These are phyloP conservation scores for Phytophthora crassamura DNA, from an alignment of 352 stramenopile species.

Conservation along the genomic window DNA sequence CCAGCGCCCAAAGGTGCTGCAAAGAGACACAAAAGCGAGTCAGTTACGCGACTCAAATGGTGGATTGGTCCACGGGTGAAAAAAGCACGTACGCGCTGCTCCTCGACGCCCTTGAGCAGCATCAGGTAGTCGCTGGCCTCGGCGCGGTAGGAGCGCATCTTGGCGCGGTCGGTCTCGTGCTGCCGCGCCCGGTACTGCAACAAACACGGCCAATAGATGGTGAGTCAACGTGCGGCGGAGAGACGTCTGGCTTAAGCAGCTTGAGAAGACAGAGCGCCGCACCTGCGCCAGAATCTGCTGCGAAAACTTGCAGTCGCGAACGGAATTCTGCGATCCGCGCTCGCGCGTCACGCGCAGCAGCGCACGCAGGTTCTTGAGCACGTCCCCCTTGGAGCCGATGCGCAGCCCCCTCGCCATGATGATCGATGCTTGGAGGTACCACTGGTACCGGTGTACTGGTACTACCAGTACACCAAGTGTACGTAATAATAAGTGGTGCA, in stretches of 20 bases:
- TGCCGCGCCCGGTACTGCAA: conserved; percentile 74
- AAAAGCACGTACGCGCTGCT: conserved; percentile 86
- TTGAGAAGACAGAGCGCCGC: conserved; percentile 1
- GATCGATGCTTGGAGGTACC: conserved; percentile 24
- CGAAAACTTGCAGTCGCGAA: conserved; percentile 69
- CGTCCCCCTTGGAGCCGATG: conserved; percentile 84
- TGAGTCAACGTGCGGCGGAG: conserved; percentile 14
- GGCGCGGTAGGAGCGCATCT: conserved; percentile 74
- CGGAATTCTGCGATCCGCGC: conserved; percentile 54
- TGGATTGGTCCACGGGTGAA: no score
- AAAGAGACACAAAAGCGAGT: conserved; percentile 12
- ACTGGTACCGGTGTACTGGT: no score
- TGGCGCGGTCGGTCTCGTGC: conserved; percentile 74
- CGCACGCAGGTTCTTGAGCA: conserved; percentile 79
- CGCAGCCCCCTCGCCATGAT: conserved; percentile 74
- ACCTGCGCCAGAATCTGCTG: conserved; percentile 83
- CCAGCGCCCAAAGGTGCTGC: conserved; percentile 76
- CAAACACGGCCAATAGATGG: conserved; percentile 3
- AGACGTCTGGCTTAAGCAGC: background rate
- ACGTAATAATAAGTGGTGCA: conserved; percentile 9
- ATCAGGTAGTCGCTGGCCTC: conserved; percentile 78
- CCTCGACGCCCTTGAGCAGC: conserved; percentile 71
- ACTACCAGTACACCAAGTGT: conserved; percentile 6
- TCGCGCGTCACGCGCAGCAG: conserved; percentile 72
- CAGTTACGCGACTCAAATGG: conserved; percentile 8